Base-by-base conservation (phyloP, 2,329 filamentous ascomycete species). In the Beauveria scarabaeidicola region DNA sequence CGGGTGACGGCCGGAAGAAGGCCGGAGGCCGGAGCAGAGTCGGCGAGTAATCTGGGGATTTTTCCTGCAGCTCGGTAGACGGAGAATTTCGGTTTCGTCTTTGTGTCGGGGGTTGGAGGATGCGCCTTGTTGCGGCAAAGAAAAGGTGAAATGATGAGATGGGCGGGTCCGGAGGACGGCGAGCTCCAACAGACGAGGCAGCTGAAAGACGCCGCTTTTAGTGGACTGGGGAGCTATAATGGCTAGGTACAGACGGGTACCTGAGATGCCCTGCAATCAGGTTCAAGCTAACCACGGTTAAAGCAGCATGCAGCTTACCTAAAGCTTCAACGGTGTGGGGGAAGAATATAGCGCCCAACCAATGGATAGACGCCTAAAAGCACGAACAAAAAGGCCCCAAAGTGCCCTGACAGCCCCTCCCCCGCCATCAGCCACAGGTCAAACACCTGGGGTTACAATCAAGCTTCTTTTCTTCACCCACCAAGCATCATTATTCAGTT, bases 101-200 rank as follows among this genome's bases (percentile, higher is more conserved):
- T 29, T 32, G 29, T 46, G 29, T 60, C 41, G 44, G n/a, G 58
- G n/a, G 58, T 11, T n/a, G 29, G 15, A 5, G 17, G 25, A n/a
- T 52, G 52, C 58, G 51, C 51, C 43, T 59, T 43, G 58, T 40
- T n/a, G 19, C 58, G 58, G 51, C 57, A 59, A 58, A 47, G 27
- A 19, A 3, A 36, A 59, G 27, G 38, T 48, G 52, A 19, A 50
- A 43, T 48, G 48, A 56, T 32, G 40, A 21, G 57, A 36, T 36
- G 19, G 19, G 51, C 44, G 29, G 43, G 32, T 29, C 62, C 67
- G 70, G 70, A 67, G 66, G 50, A 56, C 70, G 70, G 67, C 70
- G 70, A 70, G 69, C 67, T 72, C 70, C 70, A 70, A 40, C 27
- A 43, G 8, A 8, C 32, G n/a, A n/a, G 29, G 27, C 2, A 40